Base-by-base conservation (phyloP, 768 basidiomycete species). In the Lactarius quietus region DNA sequence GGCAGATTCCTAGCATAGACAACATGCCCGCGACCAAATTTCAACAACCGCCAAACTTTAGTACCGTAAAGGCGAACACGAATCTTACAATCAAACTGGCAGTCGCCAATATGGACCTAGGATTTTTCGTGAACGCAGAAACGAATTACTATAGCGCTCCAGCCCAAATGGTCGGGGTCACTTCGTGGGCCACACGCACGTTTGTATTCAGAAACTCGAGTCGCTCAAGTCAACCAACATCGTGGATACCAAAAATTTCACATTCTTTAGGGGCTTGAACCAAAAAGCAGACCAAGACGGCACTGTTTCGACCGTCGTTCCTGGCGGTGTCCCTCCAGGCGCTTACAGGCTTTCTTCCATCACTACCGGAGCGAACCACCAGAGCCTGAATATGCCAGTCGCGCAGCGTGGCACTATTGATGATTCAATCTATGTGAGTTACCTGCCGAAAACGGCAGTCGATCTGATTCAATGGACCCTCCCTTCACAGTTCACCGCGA, bases 251-350 rank as follows among this genome's bases (percentile, higher is more conserved):
- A 76, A 72, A 61, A 75, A 75, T 54, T 88, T 89, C 69, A 78
- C 77, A 31, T 88, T 88, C 78, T 88, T 89, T 84, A 84, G 85
- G 81, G 87, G 78, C 69, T 75, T 79, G 66, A 83, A 79, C 14
- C 61, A 65, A n/a, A n/a, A n/a, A n/a, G n/a, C n/a, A 74, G 75
- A 26, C 63, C 1, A 6, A 57, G 76, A 77, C 63, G 88, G 86
- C 51, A 70, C 81, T 1, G 77, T 88, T 14, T 75, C 78, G 6
- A 81, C 82, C 28, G 73, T 75, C 59, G 84, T 92, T 38, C 76
- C 80, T 1, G n/a, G n/a, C n/a, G 74, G 87, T 66, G 75, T 89
- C 29, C 79, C 85, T 38, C 81, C 79, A 14, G 86, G 87, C 55
- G 72, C 77, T 35, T 90, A 92, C 76, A 78, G 81, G 64, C 72